Evolutionary conservation across 2,329 filamentous ascomycete species (phyloP).

Genomic region (Rhexocercosporidium sp.): DNA sequence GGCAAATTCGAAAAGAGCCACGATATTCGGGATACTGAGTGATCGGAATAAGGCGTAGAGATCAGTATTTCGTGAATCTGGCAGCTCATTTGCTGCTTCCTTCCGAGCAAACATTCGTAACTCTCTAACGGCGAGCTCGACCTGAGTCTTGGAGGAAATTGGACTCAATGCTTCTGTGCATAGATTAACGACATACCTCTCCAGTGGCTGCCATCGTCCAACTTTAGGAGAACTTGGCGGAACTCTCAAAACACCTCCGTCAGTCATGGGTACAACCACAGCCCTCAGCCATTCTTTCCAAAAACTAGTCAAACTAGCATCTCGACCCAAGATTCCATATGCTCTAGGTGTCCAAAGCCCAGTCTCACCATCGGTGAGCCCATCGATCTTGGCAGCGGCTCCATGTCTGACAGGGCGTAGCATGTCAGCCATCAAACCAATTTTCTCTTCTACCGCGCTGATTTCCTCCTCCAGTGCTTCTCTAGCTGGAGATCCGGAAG

Average conservation of each 20-base stretch:
- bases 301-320: conserved; percentile 82
- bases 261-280: conserved; percentile 93
- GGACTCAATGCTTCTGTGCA: conserved; percentile 95
- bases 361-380: conserved; percentile 91
- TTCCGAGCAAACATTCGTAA: conserved; percentile 90
- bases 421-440: conserved; percentile 94
- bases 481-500: conserved; percentile 80
- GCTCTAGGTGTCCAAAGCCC: conserved; percentile 95
- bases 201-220: conserved; percentile 93
- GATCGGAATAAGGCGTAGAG: conserved; percentile 91
- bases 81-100: conserved; percentile 90
- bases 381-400: conserved; percentile 96
- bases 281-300: conserved; percentile 99
- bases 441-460: conserved; percentile 95
- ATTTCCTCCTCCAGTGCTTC: conserved; percentile 93
- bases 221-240: conserved; percentile 88
- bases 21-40: conserved; percentile 88
- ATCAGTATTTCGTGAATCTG: conserved; percentile 88
- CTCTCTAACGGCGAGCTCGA: conserved; percentile 89
- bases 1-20: conserved; percentile 91
- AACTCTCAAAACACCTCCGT: conserved; percentile 80
- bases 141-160: conserved; percentile 91
- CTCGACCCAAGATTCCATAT: conserved; percentile 89
- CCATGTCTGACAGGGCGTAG: conserved; percentile 90
- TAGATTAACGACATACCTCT: conserved; percentile 95